Conservation (phyloP, 2,329 filamentous ascomycete genomes). For the Trichoderma sp. region DNA sequence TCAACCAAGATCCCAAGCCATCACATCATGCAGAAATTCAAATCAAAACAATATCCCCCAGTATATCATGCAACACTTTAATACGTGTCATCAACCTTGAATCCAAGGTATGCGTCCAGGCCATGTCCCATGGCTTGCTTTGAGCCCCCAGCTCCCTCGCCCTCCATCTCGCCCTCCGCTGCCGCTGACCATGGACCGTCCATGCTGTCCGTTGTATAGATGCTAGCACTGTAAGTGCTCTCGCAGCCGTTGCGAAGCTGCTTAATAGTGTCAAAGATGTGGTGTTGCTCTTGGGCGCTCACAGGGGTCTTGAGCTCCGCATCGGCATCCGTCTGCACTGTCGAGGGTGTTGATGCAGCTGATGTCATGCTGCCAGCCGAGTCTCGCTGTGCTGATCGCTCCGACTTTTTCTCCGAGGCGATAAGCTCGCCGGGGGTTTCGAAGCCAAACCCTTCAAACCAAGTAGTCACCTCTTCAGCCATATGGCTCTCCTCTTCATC, state of each 20-base stretch:
- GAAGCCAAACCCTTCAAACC: conserved; percentile 53
- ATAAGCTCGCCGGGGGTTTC: conserved; percentile 42
- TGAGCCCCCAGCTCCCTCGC: conserved; percentile 27
- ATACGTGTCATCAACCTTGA: conserved; percentile 8
- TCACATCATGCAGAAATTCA: conserved; percentile 9
- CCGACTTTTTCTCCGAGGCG: conserved; percentile 26
- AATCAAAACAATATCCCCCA: conserved; percentile 1
- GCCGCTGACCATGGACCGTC: not conserved
- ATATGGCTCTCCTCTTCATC: conserved; percentile 44
- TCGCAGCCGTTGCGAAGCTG: conserved; percentile 30
- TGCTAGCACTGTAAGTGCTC: conserved; percentile 18
- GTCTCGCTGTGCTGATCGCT: conserved; percentile 25
- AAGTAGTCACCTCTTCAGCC: conserved; percentile 44
- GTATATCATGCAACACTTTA: not conserved
- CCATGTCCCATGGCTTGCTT: conserved; percentile 36
- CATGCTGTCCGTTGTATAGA: conserved; percentile 1
- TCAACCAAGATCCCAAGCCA: conserved; percentile 1
- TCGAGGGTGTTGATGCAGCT: conserved; percentile 29
- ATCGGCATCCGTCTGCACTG: conserved; percentile 32
- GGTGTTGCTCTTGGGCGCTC: conserved; percentile 12
- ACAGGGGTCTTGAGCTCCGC: conserved; percentile 40
- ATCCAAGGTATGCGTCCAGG: conserved; percentile 10
- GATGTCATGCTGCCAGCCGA: conserved; percentile 20
- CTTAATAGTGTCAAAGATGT: conserved; percentile 31
- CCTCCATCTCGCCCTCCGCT: not conserved